Evolutionary conservation across 305 asterid genomes (phyloP).

Genomic region (Ajuga reptans): DNA sequence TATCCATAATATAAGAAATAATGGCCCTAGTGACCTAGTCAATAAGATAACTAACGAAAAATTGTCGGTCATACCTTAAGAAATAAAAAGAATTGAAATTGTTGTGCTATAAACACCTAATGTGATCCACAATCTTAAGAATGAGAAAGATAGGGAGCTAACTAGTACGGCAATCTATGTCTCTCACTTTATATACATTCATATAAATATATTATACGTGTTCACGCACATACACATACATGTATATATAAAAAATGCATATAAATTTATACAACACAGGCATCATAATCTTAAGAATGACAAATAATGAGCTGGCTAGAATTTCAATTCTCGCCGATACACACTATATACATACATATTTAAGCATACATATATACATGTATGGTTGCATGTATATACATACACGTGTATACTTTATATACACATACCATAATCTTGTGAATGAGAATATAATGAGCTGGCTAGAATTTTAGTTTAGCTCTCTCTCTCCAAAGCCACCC

Average conservation of each 20-base stretch:
- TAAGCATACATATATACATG: not conserved
- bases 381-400: not conserved
- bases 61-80: not conserved
- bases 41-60: not conserved
- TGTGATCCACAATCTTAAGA: not conserved
- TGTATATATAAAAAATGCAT: not conserved
- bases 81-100: not conserved
- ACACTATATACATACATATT: not conserved
- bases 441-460: not conserved
- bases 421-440: not conserved
- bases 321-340: not conserved
- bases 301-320: not conserved
- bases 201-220: not conserved
- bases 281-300: not conserved
- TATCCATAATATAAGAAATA: not conserved
- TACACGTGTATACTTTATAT: not conserved
- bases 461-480: not conserved
- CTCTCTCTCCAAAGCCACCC: not conserved
- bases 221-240: not conserved
- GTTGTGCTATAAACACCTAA: not conserved
- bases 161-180: not conserved
- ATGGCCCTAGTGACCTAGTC: not conserved
- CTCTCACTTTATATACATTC: not conserved
- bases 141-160: not conserved
- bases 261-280: too few species aligned